Base-by-base conservation (phyloP, 352 stramenopile species). In the Globisporangium lucens region DNA sequence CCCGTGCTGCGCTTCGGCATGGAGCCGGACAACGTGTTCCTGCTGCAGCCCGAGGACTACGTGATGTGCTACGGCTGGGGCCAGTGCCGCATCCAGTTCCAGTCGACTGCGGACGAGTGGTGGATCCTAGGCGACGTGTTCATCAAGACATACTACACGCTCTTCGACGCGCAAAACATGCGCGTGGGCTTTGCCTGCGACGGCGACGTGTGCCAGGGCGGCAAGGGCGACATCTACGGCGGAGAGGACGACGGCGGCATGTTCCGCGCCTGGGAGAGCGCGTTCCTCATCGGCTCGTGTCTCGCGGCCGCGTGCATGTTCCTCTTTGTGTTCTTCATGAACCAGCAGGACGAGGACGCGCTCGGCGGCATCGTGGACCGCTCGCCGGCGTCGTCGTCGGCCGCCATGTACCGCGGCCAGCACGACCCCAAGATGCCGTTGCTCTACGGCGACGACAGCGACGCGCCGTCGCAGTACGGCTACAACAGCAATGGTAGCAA, bases 81-180 rank as follows among this genome's bases (percentile, higher is more conserved):
- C 7, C 78, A 89, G 64, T 97, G 89, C 75, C 79, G 84, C 27
- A 59, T 97, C 36, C 87, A 95, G 75, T 75, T 96, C 46, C 86
- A 95, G 75, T 78, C 79, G 3, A 91, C 84, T 27, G 68, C 66
- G 22, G 87, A 94, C 59, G 75, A 85, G 68, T 97, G 85, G 81
- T 97, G 89, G 89, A 95, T 97, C 73, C 78, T 97, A 20, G 89
- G 89, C 9, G 89, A 97, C 63, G 79, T 96, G 36, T 96, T 97
- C 69, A 89, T 96, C 65, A 94, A 97, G 78, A 94, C 87, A 27
- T 96, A 97, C 83, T 96, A 96, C 76, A 96, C 89, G 30, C 70
- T 97, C n/a, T 97, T 96, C 57, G 89, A 97, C 63, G 88, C 78
- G n/a, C 76, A 90, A 51, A 91, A 92, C 62, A 89, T 95, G 77